Conservation (phyloP, 495 filamentous ascomycete species). For the Mytilinidion resinicola region DNA sequence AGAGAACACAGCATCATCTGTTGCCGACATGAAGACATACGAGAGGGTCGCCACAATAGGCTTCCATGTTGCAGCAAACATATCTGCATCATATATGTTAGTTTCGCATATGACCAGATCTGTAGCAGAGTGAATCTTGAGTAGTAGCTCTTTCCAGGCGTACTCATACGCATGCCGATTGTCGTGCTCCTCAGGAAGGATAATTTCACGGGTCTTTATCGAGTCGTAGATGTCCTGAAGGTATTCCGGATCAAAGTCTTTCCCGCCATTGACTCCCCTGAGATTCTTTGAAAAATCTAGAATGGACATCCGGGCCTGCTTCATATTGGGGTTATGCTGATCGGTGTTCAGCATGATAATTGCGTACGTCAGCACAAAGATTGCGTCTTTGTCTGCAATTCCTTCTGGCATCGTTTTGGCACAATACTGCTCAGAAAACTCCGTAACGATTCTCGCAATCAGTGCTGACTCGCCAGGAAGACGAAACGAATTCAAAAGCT, state of each 20-base stretch:
- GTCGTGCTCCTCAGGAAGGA: constrained; percentile 93
- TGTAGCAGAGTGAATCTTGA: constrained; percentile 73
- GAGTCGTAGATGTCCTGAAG: constrained; percentile 84
- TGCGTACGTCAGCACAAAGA: constrained; percentile 86
- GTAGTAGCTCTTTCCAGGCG: constrained; percentile 87
- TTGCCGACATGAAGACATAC: constrained; percentile 98
- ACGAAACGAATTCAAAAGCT: constrained; percentile 86
- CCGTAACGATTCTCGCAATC: constrained; percentile 86
- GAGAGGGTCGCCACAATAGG: constrained; percentile 90
- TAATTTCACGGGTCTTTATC: constrained; percentile 90
- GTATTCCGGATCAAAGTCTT: constrained; percentile 80
- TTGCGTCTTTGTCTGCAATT: constrained; percentile 83
- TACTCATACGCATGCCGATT: constrained; percentile 94
- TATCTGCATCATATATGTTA: constrained; percentile 92
- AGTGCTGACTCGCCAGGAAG: constrained; percentile 86
- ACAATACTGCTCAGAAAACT: constrained; percentile 83
- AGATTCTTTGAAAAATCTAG: constrained; percentile 80
- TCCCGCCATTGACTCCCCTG: constrained; percentile 76
- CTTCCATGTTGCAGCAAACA: constrained; percentile 96
- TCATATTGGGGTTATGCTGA: constrained; percentile 89
- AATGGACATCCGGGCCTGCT: constrained; percentile 75
- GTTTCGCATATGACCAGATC: constrained; percentile 76
- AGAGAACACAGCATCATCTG: constrained; percentile 93
- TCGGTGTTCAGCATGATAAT: constrained; percentile 98
- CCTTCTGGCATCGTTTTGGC: constrained; percentile 61